These are phyloP conservation scores for Fragilaria radians DNA, from an alignment of 108 stramenopile genomes.

Conservation along the genomic window DNA sequence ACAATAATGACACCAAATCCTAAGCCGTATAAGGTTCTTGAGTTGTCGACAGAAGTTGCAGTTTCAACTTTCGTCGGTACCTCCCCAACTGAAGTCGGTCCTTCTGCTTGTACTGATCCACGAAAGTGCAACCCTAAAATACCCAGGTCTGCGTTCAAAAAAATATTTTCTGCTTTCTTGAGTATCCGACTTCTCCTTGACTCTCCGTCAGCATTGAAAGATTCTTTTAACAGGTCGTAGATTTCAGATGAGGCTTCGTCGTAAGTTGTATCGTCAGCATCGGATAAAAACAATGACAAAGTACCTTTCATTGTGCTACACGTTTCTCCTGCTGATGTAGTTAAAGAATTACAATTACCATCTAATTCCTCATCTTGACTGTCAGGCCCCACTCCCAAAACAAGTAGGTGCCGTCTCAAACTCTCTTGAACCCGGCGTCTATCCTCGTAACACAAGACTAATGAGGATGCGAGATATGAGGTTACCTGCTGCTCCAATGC, in stretches of 20 bases:
- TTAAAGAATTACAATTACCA: not conserved
- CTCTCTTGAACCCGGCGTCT: not conserved
- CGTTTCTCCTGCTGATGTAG: not conserved
- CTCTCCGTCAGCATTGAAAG: not conserved
- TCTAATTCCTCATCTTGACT: not conserved
- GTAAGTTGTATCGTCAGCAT: not conserved
- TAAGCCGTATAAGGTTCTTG: not conserved
- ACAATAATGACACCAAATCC: not conserved
- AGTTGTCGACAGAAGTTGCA: not conserved
- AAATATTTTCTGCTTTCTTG: not conserved
- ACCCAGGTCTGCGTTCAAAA: not conserved
- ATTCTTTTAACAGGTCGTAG: not conserved
- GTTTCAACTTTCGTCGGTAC: not conserved
- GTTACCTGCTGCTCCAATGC: not conserved
- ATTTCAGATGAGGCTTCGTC: not conserved
- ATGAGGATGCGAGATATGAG: not conserved
- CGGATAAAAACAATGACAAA: not conserved
- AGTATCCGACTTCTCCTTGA: not conserved
- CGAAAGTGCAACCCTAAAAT: not conserved
- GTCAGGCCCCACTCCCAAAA: not conserved
- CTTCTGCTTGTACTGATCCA: not conserved
- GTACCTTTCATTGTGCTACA: not conserved
- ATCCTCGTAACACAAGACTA: not conserved
- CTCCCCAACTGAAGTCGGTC: not conserved
- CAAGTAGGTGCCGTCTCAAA: not conserved